Percentiles rank a stretch among this genome's conserved stretches.
Conservation (phyloP, 2,329 filamentous ascomycete species). For the Monosporascus sp. region DNA sequence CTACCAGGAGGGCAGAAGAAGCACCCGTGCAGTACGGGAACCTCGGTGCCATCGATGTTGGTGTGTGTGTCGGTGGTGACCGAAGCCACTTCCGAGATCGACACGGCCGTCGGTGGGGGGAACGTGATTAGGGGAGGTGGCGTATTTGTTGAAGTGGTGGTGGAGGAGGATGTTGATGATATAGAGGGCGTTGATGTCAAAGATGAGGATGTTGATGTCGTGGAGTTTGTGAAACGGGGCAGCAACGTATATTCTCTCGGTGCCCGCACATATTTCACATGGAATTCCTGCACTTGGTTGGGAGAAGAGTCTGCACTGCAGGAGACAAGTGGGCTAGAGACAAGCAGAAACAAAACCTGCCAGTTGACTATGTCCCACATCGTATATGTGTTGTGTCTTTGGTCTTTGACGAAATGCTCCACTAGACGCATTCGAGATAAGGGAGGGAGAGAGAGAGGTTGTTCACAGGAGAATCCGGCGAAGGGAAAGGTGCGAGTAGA, state of each 20-base stretch:
- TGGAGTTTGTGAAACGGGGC: neutral
- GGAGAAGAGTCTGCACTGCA: neutral
- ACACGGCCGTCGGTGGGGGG: conserved; percentile 4
- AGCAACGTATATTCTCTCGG: neutral
- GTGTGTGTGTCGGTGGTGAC: conserved; percentile 6
- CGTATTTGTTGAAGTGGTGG: neutral
- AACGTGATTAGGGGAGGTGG: conserved; percentile 3
- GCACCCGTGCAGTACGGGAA: conserved; percentile 4
- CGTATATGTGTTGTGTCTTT: neutral
- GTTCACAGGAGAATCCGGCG: neutral
- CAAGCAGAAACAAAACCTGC: neutral
- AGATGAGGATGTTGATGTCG: no score
- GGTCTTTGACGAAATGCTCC: neutral
- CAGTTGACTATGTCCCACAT: neutral
- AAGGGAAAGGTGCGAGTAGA: no score
- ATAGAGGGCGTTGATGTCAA: no score
- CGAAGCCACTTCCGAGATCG: conserved; percentile 1
- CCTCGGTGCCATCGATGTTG: conserved; percentile 4
- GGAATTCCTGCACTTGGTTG: neutral
- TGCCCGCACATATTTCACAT: neutral
- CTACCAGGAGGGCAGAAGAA: conserved; percentile 2
- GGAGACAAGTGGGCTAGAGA: neutral
- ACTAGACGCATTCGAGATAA: no score
- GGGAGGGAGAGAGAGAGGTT: neutral
- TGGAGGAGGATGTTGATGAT: no score